Evolutionary conservation across 495 filamentous ascomycete genomes (phyloP).

Genomic region (Tuber aestivum): DNA sequence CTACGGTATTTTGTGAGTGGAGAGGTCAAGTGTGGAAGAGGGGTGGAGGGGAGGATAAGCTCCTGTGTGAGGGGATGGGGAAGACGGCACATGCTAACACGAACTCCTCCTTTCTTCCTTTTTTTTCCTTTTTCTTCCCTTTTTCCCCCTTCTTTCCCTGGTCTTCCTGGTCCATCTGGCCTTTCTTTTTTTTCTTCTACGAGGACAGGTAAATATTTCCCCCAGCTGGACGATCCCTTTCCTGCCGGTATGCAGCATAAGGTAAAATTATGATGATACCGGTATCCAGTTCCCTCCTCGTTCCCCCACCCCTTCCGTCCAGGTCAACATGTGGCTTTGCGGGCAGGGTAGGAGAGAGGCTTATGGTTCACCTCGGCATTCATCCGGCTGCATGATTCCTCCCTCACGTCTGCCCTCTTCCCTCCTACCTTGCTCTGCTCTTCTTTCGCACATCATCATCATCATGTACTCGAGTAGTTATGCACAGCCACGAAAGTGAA

Average conservation of each 20-base stretch:
- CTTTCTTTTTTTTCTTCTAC: too few relatives aligned
- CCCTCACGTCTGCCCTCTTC: constrained; percentile 18
- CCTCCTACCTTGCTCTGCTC: neutral
- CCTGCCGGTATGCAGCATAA: neutral
- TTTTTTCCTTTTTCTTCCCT: neutral
- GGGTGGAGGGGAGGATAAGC: neutral
- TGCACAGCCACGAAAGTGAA: constrained; percentile 19
- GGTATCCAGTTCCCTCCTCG: neutral
- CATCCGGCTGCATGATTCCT: constrained; percentile 3
- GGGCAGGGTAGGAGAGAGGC: neutral
- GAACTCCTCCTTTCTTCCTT: neutral
- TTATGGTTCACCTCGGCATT: neutral
- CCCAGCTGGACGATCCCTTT: neutral
- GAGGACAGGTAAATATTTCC: too few relatives aligned
- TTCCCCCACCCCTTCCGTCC: neutral
- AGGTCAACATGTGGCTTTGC: constrained; percentile 2
- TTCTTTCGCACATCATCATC: neutral
- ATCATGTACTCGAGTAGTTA: constrained; percentile 21
- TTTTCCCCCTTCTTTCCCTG: neutral
- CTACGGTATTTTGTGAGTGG: neutral
- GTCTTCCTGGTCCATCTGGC: neutral
- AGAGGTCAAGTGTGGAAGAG: constrained; percentile 1
- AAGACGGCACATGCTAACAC: neutral
- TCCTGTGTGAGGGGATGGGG: neutral
- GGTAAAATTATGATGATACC: too few relatives aligned